Evolutionary conservation across 1,139 yeast genomes (phyloP).

Genomic region (Pneumocystis sp.): DNA sequence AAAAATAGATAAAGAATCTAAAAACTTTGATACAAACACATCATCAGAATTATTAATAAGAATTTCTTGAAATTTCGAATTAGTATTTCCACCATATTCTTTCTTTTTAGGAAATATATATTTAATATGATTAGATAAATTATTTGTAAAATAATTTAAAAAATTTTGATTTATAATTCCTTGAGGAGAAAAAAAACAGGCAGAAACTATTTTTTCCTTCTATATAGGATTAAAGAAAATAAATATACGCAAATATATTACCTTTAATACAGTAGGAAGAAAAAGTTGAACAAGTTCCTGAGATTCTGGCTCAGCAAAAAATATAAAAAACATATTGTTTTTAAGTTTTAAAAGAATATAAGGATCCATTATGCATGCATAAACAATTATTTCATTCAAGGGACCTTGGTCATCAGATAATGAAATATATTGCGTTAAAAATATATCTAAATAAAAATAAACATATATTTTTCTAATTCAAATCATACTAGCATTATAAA

Average conservation of each 20-base stretch:
- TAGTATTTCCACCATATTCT: neutral
- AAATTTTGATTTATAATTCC: neutral
- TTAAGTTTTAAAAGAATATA: slow-evolving; percentile 17
- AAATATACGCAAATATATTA: neutral
- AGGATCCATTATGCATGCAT: slow-evolving; percentile 32
- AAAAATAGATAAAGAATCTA: neutral
- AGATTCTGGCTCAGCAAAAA: slow-evolving; percentile 12
- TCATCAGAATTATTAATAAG: neutral
- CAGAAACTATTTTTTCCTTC: neutral
- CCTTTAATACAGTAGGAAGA: slow-evolving; percentile 5
- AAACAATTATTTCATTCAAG: slow-evolving; percentile 24
- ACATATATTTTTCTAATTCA: slow-evolving; percentile 21
- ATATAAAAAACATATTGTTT: slow-evolving; percentile 14
- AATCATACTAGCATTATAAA: slow-evolving; percentile 53
- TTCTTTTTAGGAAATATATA: neutral
- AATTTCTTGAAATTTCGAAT: neutral
- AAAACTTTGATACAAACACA: neutral
- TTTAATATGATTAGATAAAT: neutral
- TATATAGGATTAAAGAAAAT: neutral
- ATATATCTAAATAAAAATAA: slow-evolving; percentile 8
- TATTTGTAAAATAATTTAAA: neutral
- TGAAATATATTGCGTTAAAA: slow-evolving; percentile 3
- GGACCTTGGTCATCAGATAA: neutral
- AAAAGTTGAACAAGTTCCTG: slow-evolving; percentile 11
- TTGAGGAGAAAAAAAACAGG: neutral